Evolutionary conservation across 768 basidiomycete genomes (phyloP), one percentile per base, ranked within the genome.

Genomic region (Leccinum variicolor): DNA sequence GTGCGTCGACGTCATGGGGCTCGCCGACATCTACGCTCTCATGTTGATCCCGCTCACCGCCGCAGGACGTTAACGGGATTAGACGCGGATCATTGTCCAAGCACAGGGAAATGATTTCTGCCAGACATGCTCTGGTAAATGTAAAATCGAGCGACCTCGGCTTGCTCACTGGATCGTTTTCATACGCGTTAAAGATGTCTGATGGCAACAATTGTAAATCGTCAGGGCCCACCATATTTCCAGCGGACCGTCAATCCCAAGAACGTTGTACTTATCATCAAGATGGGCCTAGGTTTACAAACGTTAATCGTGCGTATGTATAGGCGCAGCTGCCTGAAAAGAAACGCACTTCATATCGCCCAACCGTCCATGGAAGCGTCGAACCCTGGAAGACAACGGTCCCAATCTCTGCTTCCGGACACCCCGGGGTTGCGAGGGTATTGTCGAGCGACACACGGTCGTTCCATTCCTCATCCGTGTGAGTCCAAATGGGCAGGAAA

Each of bases 181-280:
- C 13, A 46, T 53, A 2, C 53, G 21, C 33, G 45, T 36, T 53
- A 50, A n/a, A 54, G 26, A 23, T 46, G 11, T 15, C 55, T 10
- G 39, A 43, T 33, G 26, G 26, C 19, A 45, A 52, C 28, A 17
- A 58, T 0, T 19, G 15, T 36, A 3, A 15, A 15, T 14, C 1
- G 48, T 41, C 51, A 51, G 28, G 34, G 75, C 89, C 55, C 61
- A 94, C 96, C 90, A 60, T 85, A 99, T 86, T 69, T 97, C 93
- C 57, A 98, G 76, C 11, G 94, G 92, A 3, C 87, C 90, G 50
- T 90, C 86, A 53, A 89, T 67, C 53, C 85, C 84, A 83, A 98
- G 89, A 56, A 98, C 97, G 72, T 94, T 97, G 74, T 99, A 91
- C 72, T 95, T 98, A 49, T 94, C 94, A 70, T 97, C 93, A 66